phyloP scores from a whole-genome alignment of 1,284 basidiomycete genomes.

The Ustilago xerochloae region DNA sequence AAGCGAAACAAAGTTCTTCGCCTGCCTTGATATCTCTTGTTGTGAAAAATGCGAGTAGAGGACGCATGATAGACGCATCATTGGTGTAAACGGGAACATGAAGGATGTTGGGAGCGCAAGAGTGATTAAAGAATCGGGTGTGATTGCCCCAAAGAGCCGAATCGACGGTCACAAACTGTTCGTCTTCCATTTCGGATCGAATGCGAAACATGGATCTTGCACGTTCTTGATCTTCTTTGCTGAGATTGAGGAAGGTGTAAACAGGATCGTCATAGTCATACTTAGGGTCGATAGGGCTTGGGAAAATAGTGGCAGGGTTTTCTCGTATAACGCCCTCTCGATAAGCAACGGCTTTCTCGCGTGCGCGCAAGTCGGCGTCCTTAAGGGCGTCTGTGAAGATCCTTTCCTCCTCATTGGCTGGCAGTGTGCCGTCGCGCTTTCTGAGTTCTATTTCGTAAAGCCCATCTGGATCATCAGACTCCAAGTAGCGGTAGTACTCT shows the following conservation, averaged over 20 bases:
- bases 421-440: background rate
- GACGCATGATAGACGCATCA: conserved; percentile 73
- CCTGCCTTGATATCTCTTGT: conserved; percentile 74
- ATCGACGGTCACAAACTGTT: conserved; percentile 41
- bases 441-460: background rate
- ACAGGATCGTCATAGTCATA: conserved; percentile 3
- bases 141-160: conserved; percentile 55
- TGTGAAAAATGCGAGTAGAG: conserved; percentile 78
- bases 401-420: background rate
- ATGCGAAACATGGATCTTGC: background rate
- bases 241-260: conserved; percentile 13
- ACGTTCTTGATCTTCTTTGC: background rate
- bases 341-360: background rate
- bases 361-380: background rate
- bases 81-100: conserved; percentile 79
- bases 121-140: conserved; percentile 72
- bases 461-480: background rate
- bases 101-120: conserved; percentile 84
- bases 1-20: conserved; percentile 71
- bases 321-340: background rate
- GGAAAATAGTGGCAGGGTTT: background rate
- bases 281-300: background rate
- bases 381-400: background rate
- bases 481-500: conserved; percentile 12
- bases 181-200: conserved; percentile 24